phyloP scores from a whole-genome alignment of 1,284 basidiomycete species.

The Wolfiporia cocos region DNA sequence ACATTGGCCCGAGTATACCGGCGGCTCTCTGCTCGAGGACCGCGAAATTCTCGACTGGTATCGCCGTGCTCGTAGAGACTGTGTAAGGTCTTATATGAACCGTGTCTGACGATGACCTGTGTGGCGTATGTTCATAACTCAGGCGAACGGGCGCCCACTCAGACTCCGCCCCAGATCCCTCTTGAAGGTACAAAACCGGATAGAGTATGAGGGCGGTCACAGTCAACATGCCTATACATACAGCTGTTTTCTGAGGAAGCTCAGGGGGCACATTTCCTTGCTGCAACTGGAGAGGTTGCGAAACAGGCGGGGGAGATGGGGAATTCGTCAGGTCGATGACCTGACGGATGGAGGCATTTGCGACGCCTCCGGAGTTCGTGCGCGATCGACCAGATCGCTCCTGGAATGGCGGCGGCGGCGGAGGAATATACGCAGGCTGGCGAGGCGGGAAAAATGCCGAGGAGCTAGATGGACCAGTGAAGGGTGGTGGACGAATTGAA shows the following conservation, averaged over 20 bases:
- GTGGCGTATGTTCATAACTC: constrained; percentile 59
- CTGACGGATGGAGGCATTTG: constrained; percentile 28
- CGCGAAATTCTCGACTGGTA: constrained; percentile 65
- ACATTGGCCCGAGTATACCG: constrained; percentile 71
- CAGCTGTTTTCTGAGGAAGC: constrained; percentile 67
- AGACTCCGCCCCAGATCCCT: constrained; percentile 34
- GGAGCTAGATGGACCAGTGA: constrained; percentile 25
- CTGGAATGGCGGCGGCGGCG: background rate
- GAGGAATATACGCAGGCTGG: constrained; percentile 10
- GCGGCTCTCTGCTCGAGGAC: constrained; percentile 84
- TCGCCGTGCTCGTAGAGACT: constrained; percentile 45
- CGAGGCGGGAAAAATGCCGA: constrained; percentile 27
- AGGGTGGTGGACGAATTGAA: constrained; percentile 15
- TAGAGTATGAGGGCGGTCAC: constrained; percentile 84
- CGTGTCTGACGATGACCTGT: constrained; percentile 55
- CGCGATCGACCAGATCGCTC: background rate
- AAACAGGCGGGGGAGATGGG: constrained; percentile 59
- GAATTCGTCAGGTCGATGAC: constrained; percentile 75
- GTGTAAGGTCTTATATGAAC: constrained; percentile 84
- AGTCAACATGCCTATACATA: constrained; percentile 84
- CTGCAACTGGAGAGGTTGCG: constrained; percentile 13
- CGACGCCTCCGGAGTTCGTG: constrained; percentile 2
- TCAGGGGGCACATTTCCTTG: constrained; percentile 29
- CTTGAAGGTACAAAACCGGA: constrained; percentile 69
- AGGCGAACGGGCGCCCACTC: constrained; percentile 80